phyloP scores from a whole-genome alignment of 1,139 yeast genomes.

The Debaryomycetaceae sp. region DNA sequence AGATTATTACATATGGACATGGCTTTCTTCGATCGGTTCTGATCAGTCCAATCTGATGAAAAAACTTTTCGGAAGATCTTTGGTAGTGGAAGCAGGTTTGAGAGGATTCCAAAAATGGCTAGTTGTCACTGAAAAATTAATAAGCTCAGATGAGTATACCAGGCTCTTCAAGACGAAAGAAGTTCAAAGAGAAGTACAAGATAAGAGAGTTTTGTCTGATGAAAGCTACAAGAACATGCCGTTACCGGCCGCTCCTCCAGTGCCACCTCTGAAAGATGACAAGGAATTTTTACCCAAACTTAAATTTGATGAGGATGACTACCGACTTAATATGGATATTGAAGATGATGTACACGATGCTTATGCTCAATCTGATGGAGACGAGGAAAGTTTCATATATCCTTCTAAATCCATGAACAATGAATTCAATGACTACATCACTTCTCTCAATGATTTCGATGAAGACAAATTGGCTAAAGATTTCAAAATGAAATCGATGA shows the following conservation, averaged over 20 bases:
- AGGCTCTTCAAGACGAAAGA: conserved; percentile 17
- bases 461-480: conserved; percentile 7
- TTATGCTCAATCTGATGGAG: not conserved
- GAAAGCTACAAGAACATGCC: conserved; percentile 23
- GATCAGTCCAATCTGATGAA: conserved; percentile 70
- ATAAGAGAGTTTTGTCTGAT: conserved; percentile 12
- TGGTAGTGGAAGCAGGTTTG: conserved; percentile 68
- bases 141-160: conserved; percentile 42
- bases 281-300: conserved; percentile 17
- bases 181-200: conserved; percentile 1
- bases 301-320: conserved; percentile 14
- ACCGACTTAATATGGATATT: conserved; percentile 8
- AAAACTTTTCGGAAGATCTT: conserved; percentile 72
- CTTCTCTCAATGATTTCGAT: conserved; percentile 8
- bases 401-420: conserved; percentile 9
- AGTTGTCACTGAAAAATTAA: conserved; percentile 66
- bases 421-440: conserved; percentile 9
- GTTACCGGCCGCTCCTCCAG: conserved; percentile 35
- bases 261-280: conserved; percentile 20
- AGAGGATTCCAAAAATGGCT: conserved; percentile 85
- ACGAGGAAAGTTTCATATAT: conserved; percentile 6
- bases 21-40: conserved; percentile 75
- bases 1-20: conserved; percentile 88
- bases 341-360: conserved; percentile 2
- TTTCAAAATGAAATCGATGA: conserved; percentile 3